Conservation (phyloP, 2,329 filamentous ascomycete species). For the Eutypella sp. region DNA sequence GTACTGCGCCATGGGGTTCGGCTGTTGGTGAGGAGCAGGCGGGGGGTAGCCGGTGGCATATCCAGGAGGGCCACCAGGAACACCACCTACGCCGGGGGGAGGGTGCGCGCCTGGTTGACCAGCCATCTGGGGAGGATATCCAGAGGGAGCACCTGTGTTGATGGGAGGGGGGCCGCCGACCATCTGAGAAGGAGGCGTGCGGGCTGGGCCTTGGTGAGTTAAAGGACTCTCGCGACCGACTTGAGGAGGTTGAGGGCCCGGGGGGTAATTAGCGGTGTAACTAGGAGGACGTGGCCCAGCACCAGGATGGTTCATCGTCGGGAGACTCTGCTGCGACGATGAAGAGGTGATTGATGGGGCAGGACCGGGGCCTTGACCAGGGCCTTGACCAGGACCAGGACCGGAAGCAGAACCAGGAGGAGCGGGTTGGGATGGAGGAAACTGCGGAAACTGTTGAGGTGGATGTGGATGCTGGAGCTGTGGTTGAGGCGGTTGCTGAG, state of each 20-base stretch:
- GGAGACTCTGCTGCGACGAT: slow-evolving; percentile 45
- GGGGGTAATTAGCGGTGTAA: slow-evolving; percentile 54
- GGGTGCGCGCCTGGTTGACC: slow-evolving; percentile 32
- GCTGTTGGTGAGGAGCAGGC: slow-evolving; percentile 33
- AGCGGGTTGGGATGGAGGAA: slow-evolving; percentile 33
- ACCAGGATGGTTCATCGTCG: slow-evolving; percentile 59
- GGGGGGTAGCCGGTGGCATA: slow-evolving; percentile 46
- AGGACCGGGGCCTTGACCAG: slow-evolving; percentile 29
- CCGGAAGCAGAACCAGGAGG: slow-evolving; percentile 13
- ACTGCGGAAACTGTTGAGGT: slow-evolving; percentile 49
- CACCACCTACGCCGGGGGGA: slow-evolving; percentile 38
- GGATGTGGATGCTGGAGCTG: too few species aligned
- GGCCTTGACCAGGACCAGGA: too few species aligned
- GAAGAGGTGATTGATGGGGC: slow-evolving; percentile 42
- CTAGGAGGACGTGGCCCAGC: slow-evolving; percentile 58
- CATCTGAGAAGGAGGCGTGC: slow-evolving; percentile 57
- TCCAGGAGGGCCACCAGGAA: slow-evolving; percentile 41
- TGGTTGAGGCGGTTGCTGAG: too few species aligned
- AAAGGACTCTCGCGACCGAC: slow-evolving; percentile 50
- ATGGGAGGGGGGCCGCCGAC: slow-evolving; percentile 61
- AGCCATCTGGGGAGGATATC: slow-evolving; percentile 55
- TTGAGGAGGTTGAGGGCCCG: slow-evolving; percentile 41
- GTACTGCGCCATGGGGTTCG: slow-evolving; percentile 36
- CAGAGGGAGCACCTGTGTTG: slow-evolving; percentile 57
- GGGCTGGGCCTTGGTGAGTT: slow-evolving; percentile 41